Base-by-base conservation (phyloP, 176 grass and related monocot species). In the Oryza meyeriana region DNA sequence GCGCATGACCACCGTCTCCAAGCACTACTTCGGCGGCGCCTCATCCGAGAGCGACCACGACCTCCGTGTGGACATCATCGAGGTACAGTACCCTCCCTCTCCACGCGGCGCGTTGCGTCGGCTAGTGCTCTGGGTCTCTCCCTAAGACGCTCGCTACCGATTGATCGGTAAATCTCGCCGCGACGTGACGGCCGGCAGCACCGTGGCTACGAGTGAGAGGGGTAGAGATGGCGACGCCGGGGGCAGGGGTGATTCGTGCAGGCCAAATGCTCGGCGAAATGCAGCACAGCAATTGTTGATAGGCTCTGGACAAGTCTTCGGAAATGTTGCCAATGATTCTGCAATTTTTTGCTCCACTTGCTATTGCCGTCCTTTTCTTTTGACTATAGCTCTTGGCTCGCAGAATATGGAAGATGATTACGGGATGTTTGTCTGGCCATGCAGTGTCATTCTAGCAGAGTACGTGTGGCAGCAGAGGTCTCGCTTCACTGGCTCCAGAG, bases 391-490 rank as follows among this genome's bases (percentile, higher is more conserved):
- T 64, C 35, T 47, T 71, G 32, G 57, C 0, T 67, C 35, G 71
- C 85, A 97, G 90, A 92, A 90, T 36, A 89, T 92, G 18, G 57
- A 90, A 68, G 94, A 97, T 34, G 94, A 97, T 29, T 97, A 97
- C 18, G 92, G 88, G 32, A 92, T 97, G 94, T 97, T 97, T 75
- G 94, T 97, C 58, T 97, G 92, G 94, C 89, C 85, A 30, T 92
- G 92, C 79, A 91, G 92, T 48, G 71, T 87, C 80, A 89, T 97
- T 68, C 92, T 97, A 22, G 84, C 90, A 1, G 94, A 97, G 72
- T 94, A 92, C 34, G 83, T 97, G 28, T 94, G 94, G 92, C 95
- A 93, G 59, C 92, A 97, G 52, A 87, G 61, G 29, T 58, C 85
- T 12, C 85, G 86, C 2, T 94, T 97, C 79, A 79, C 81, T 66